These are phyloP conservation scores for Hypomyces rosellus DNA, from an alignment of 2,329 filamentous ascomycete species.

Conservation along the genomic window DNA sequence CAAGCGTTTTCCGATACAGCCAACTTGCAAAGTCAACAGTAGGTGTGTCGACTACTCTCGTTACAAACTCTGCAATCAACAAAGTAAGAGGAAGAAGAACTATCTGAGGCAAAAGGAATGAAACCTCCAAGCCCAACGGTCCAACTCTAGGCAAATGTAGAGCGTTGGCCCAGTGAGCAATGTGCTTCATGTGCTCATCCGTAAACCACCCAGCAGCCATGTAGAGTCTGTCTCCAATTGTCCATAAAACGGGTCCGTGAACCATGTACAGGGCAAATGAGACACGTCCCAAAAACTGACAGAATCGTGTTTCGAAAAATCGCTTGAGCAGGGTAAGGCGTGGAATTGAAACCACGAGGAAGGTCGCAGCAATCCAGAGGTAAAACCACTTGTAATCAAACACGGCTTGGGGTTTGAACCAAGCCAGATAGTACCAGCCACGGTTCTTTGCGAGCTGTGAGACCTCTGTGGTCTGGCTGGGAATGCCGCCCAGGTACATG, in stretches of 20 bases:
- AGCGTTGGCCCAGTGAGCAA: slow-evolving; percentile 51
- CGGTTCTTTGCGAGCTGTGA: slow-evolving; percentile 45
- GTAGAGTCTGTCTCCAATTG: slow-evolving; percentile 58
- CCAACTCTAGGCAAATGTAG: slow-evolving; percentile 49
- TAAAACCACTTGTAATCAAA: slow-evolving; percentile 64
- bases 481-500: slow-evolving; percentile 55
- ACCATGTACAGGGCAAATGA: slow-evolving; percentile 59
- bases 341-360: slow-evolving; percentile 49
- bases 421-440: slow-evolving; percentile 55
- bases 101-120: slow-evolving; percentile 54
- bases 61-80: slow-evolving; percentile 51
- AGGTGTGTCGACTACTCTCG: slow-evolving; percentile 52
- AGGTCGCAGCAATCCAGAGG: slow-evolving; percentile 53
- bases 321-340: slow-evolving; percentile 51
- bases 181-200: slow-evolving; percentile 40
- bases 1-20: slow-evolving; percentile 38
- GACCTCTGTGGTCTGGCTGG: slow-evolving; percentile 43
- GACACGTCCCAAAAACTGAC: slow-evolving; percentile 56
- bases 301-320: slow-evolving; percentile 53
- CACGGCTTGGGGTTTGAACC: slow-evolving; percentile 58
- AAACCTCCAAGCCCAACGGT: slow-evolving; percentile 54
- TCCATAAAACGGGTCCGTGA: slow-evolving; percentile 56
- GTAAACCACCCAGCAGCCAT: slow-evolving; percentile 51
- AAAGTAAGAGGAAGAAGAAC: slow-evolving; percentile 54
- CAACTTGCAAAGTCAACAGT: slow-evolving; percentile 51